Conservation (phyloP, 495 filamentous ascomycete species). For the Penicillium bialowiezense region DNA sequence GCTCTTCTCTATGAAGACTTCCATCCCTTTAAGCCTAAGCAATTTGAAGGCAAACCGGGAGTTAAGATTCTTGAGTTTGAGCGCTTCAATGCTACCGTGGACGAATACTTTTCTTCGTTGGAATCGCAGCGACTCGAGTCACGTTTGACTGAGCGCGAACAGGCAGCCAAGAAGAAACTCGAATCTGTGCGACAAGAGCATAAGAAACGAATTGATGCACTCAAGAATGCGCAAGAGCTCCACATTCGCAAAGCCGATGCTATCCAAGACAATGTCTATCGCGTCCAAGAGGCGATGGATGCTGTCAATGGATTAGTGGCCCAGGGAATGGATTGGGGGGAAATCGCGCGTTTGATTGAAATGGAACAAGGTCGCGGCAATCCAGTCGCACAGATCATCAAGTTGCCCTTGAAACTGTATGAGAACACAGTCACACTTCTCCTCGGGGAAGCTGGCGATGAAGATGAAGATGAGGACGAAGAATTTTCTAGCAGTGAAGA, state of each 20-base stretch:
- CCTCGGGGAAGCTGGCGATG: constrained; percentile 65
- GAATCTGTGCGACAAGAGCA: constrained; percentile 81
- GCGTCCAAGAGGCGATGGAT: constrained; percentile 87
- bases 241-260: constrained; percentile 87
- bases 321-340: constrained; percentile 96
- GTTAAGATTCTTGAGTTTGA: constrained; percentile 70
- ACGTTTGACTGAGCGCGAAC: constrained; percentile 73
- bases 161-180: constrained; percentile 75
- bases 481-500: constrained; percentile 56
- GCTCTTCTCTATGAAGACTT: constrained; percentile 86
- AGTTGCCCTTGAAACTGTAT: constrained; percentile 80
- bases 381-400: constrained; percentile 82
- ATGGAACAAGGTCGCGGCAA: constrained; percentile 78
- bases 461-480: constrained; percentile 55
- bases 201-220: constrained; percentile 72
- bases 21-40: constrained; percentile 84
- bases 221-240: constrained; percentile 74
- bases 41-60: constrained; percentile 67
- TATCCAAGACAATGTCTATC: constrained; percentile 82
- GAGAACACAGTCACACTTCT: constrained; percentile 85
- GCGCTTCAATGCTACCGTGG: constrained; percentile 87
- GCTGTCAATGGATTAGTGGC: constrained; percentile 84
- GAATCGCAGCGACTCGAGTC: constrained; percentile 92
- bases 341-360: constrained; percentile 83
- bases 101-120: constrained; percentile 94